Base-by-base conservation (phyloP, 331 rosid genomes). In the Quercus lobata region DNA sequence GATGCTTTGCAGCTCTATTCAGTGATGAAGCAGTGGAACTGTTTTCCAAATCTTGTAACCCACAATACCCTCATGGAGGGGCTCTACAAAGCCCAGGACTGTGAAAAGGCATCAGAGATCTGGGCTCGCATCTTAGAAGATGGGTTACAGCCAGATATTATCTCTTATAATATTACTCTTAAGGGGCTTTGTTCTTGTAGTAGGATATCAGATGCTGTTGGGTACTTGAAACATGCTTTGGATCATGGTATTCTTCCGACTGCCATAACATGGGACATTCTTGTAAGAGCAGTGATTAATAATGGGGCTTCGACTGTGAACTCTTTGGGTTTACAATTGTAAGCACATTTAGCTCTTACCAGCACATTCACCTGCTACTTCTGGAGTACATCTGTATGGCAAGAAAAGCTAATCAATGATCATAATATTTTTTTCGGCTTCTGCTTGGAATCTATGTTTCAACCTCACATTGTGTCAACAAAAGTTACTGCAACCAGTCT, bases 21-120 rank as follows among this genome's bases (percentile, higher is more conserved):
- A 56, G 83, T 72, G 79, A 89, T 93, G 88, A 75, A 78, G 82
- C 78, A 73, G 65, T 80, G 73, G 84, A 84, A 82, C 56, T 86
- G 85, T 76, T 72, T 77, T 71, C 90, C 92, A 55, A 89, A 92
- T 86, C 92, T 93, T 79, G 93, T 90, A 37, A 91, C 94, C 4
- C 84, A 91, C 79, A 96, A 96, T 86, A 93, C 97, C 82, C 79
- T 93, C 54, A 90, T 96, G 96, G 92, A 90, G 74, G 99, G 99
- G 4, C 87, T 91, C 82, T 89, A 88, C 88, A 91, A 88, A 82
- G 84, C 80, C 71, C 85, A 91, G 84, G 87, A 93, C 79, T 93
- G 84, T 76, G 80, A 71, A 72, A 85, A 78, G 85, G 98, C 96
- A 72, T 87, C 88, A 60, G 80, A 74, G 69, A 89, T 89, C 83